Conservation (phyloP, 331 rosid species). For the Dryas integrifolia region DNA sequence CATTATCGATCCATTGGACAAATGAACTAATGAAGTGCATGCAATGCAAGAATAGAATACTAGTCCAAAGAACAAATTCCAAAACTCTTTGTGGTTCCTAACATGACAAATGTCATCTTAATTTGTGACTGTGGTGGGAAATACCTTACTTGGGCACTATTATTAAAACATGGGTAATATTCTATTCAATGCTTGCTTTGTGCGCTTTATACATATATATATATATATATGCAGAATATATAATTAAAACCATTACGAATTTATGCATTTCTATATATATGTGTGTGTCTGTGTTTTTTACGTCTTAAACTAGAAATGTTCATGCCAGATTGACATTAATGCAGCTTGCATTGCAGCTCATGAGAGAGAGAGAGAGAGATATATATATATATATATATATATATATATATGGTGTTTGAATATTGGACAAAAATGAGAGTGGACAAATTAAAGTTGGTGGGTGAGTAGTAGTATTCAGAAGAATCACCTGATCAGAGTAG, state of each 20-base stretch:
- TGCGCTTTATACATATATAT: neutral
- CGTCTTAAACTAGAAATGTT: neutral
- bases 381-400: too few species aligned
- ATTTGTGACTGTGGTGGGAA: neutral
- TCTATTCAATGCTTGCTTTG: neutral
- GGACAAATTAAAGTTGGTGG: neutral
- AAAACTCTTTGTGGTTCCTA: neutral
- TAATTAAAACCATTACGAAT: too few species aligned
- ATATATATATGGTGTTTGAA: too few species aligned
- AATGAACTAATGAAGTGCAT: neutral
- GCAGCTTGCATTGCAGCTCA: too few species aligned
- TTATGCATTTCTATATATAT: too few species aligned
- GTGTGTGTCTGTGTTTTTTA: too few species aligned
- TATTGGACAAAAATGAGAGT: too few species aligned
- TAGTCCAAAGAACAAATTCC: slow-evolving; percentile 7
- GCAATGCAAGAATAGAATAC: neutral
- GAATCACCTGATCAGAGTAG: slow-evolving; percentile 1
- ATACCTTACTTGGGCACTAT: neutral
- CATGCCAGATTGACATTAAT: neutral
- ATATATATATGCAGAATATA: neutral
- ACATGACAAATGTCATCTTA: neutral
- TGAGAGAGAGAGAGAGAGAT: too few species aligned
- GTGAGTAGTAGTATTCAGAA: neutral
- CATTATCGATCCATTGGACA: neutral
- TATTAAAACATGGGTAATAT: neutral